A percentile compares a stretch with the other conserved stretches of the same genome.
These are phyloP conservation scores for Linum lewisii DNA, from an alignment of 345 rosid species.

Conservation along the genomic window DNA sequence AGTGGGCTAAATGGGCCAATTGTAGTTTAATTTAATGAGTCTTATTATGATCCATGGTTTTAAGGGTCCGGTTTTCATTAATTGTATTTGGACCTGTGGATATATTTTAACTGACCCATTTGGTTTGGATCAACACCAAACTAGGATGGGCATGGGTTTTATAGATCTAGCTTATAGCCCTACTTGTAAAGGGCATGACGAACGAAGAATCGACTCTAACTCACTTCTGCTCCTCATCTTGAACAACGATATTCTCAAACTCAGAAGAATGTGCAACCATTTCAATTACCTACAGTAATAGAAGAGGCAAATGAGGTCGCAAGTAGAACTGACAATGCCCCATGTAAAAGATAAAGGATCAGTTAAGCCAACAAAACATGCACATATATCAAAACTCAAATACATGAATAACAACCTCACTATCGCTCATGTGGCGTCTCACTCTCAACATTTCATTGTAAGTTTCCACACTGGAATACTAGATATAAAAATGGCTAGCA, in stretches of 20 bases:
- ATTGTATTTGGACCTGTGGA: too few relatives aligned
- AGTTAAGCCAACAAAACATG: constrained; percentile 13
- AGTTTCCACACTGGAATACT: constrained; percentile 94
- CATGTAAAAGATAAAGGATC: neutral
- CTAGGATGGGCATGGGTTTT: too few relatives aligned
- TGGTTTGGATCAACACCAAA: too few relatives aligned
- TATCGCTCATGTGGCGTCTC: constrained; percentile 89
- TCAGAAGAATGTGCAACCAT: constrained; percentile 98
- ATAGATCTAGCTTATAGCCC: too few relatives aligned
- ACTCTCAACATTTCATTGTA: constrained; percentile 92
- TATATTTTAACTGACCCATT: too few relatives aligned
- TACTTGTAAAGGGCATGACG: constrained; percentile 78
- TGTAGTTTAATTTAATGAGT: too few relatives aligned
- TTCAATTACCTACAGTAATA: constrained; percentile 54
- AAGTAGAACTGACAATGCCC: neutral
- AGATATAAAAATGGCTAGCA: constrained; percentile 96
- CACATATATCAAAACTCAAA: neutral
- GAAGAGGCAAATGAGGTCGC: constrained; percentile 11
- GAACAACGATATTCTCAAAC: constrained; percentile 89
- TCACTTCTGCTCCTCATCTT: constrained; percentile 98
- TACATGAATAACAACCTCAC: constrained; percentile 49
- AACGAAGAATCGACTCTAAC: constrained; percentile 66
- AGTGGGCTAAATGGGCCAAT: too few relatives aligned
- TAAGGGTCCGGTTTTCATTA: too few relatives aligned
- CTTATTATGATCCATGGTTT: too few relatives aligned